Base-by-base conservation (phyloP, 2,329 filamentous ascomycete species). In the Curvularia verruculosa region DNA sequence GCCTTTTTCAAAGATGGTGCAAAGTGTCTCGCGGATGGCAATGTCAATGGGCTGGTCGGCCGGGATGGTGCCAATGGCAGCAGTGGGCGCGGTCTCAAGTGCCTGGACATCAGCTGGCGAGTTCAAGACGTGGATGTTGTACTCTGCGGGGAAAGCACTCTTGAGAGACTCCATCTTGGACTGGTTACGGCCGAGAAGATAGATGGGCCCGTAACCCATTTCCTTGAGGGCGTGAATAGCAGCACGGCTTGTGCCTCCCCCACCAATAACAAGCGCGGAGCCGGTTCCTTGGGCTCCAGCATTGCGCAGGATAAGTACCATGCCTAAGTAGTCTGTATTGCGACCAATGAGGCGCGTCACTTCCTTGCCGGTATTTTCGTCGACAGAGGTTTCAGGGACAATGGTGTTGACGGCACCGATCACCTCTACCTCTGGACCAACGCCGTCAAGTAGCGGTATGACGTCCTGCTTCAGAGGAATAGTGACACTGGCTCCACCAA, bases 331-430 rank as follows among this genome's bases (percentile, higher is more conserved):
- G 79, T 99, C 95, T 12, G 95, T 99, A 77, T 99, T 99, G 74
- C 93, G 90, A 41, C 95, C 95, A 15, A 90, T 76, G 3, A 98
- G 85, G 3, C 81, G 84, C 41, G 62, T 80, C 18, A 67, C 58
- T 48, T 69, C 77, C 52, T 81, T 76, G 3, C 78, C 80, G 3
- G 75, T 79, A 7, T 56, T 65, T 15, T 66, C 70, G 7, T 78
- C 73, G 24, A 72, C 71, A 13, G 64, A 64, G 4, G 57, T 60
- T 3, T 85, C 72, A 0, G 90, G 88, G 26, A 96, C 86, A 69
- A 99, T 89, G 18, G 95, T 99, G 79, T 99, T 99, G 62, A 98
- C 89, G 3, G 95, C 95, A 21, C 95, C 95, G 60, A 99, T 97
- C 28, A 86, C 81, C 62, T 85, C 85, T 13, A 92, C 94, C 52